Percentiles rank a stretch among this genome's conserved stretches.
Evolutionary conservation across 176 grass and related monocot genomes (phyloP).

Genomic region (Triticum turgidum): DNA sequence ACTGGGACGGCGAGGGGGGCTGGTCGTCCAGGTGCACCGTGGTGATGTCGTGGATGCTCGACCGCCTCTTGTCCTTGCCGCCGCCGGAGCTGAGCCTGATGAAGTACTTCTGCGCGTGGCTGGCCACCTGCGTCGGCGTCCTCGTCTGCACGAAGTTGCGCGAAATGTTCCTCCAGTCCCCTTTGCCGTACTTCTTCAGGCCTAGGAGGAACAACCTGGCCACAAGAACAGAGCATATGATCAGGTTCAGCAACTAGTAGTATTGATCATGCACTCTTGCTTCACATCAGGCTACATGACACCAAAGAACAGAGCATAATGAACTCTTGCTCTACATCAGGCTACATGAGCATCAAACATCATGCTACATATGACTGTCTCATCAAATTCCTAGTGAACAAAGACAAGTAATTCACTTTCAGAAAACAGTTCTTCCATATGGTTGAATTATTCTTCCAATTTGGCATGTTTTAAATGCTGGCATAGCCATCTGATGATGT

Average conservation of each 20-base stretch:
- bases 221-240: not conserved
- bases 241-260: slow-evolving; percentile 10
- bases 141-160: slow-evolving; percentile 73
- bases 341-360: not conserved
- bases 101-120: slow-evolving; percentile 94
- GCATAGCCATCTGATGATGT: slow-evolving; percentile 23
- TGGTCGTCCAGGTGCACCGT: slow-evolving; percentile 59
- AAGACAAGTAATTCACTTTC: not conserved
- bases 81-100: slow-evolving; percentile 74
- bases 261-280: not conserved
- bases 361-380: slow-evolving; percentile 33
- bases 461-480: not conserved
- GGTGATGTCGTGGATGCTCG: slow-evolving; percentile 96
- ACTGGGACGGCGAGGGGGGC: slow-evolving; percentile 52
- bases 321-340: not conserved
- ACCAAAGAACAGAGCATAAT: not conserved
- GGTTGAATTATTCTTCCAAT: not conserved
- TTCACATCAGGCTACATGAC: not conserved
- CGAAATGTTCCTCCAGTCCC: slow-evolving; percentile 94
- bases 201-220: slow-evolving; percentile 76
- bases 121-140: slow-evolving; percentile 91
- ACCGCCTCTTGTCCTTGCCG: slow-evolving; percentile 88
- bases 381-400: slow-evolving; percentile 17
- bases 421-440: not conserved
- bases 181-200: slow-evolving; percentile 76